Base-by-base conservation (phyloP, 108 stramenopile species). In the Skeletonema costatum region DNA sequence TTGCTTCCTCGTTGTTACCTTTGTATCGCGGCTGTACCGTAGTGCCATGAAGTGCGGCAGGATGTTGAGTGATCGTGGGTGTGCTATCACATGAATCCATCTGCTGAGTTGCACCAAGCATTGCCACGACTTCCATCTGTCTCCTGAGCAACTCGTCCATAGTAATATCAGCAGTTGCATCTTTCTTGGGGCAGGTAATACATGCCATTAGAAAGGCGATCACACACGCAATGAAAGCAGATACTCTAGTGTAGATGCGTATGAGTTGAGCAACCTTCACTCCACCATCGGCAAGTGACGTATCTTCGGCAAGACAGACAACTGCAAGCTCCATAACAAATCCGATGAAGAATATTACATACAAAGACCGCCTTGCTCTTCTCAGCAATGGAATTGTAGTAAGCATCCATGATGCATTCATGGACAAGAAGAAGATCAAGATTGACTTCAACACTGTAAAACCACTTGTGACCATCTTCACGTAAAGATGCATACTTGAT, bases 321-420 rank as follows among this genome's bases (percentile, higher is more conserved):
- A 44, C 46, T n/a, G 60, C 36, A 53, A 73, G n/a, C 71, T 82
- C 82, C 1, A 36, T 21, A 1, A 76, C 10, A 71, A 76, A 71
- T 11, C 75, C 75, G 11, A 76, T n/a, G 58, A 67, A 33, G 30
- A 82, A 41, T 48, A 82, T 56, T 51, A 7, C 75, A 60, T 65
- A 76, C 7, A 76, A 6, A 39, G 64, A 70, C 16, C 67, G 68
- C 64, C 70, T 69, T 51, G 65, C 60, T 68, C 70, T 58, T 13
- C 35, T 39, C 12, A 76, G 21, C 6, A 71, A 32, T 73, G 71
- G 64, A 35, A 76, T 8, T 3, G 61, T 30, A 33, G 75, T 73
- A 21, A 71, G 16, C 29, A 82, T 68, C 82, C 82, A 82, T 19
- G 75, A 60, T 10, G 58, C 50, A 69, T 76, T 76, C 66, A 76